These are phyloP conservation scores for Helianthus tuberosus DNA, from an alignment of 129 eudicot genomes.

Conservation along the genomic window DNA sequence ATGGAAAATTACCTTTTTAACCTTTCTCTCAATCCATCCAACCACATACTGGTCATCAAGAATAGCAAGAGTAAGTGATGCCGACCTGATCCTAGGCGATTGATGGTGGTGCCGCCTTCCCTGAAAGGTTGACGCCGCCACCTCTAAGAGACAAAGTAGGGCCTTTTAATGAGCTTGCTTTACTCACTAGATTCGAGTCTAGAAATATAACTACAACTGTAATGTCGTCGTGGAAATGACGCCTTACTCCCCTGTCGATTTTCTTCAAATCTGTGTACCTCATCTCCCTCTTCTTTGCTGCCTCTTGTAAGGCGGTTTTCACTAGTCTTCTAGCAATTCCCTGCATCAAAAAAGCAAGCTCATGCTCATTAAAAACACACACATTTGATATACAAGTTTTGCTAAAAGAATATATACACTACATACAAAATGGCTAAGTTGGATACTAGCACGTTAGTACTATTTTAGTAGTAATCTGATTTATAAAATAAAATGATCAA, in stretches of 20 bases:
- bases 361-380: not conserved
- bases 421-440: not conserved
- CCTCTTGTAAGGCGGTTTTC: conserved; percentile 78
- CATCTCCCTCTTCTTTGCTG: conserved; percentile 94
- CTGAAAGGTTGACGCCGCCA: conserved; percentile 55
- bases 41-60: conserved; percentile 1
- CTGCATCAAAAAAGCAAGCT: conserved; percentile 42
- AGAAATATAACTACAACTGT: conserved; percentile 79
- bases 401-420: not conserved
- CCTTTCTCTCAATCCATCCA: conserved; percentile 28
- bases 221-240: conserved; percentile 95
- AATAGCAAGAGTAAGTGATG: conserved; percentile 24
- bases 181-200: conserved; percentile 72
- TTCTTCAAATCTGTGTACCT: conserved; percentile 86
- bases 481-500: not conserved
- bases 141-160: conserved; percentile 77
- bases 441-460: not conserved
- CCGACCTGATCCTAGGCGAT: conserved; percentile 29
- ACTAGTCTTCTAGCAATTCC: conserved; percentile 82
- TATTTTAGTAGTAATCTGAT: not conserved
- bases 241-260: conserved; percentile 86
- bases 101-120: conserved; percentile 44
- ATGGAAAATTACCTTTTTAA: conserved; percentile 36
- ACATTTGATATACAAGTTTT: not conserved
- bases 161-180: conserved; percentile 63